Percentiles rank a stretch among this genome's conserved stretches.
These are phyloP conservation scores for Hyphopichia pseudoburtonii DNA, from an alignment of 1,139 yeast genomes.

Conservation along the genomic window DNA sequence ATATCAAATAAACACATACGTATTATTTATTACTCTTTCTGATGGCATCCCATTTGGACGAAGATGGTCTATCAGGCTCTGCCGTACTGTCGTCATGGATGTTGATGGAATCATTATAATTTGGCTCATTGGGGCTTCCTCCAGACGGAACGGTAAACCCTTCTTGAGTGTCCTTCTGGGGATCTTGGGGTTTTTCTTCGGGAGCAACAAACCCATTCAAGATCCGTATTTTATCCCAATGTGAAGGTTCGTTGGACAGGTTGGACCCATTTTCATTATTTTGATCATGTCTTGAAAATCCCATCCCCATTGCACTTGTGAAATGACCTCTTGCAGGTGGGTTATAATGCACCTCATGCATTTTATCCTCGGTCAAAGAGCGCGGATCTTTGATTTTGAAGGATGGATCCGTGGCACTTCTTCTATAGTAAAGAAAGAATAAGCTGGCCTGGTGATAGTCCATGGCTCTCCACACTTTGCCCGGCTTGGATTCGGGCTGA, in stretches of 20 bases:
- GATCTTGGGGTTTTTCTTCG: neutral
- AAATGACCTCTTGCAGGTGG: no score
- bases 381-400: slow-evolving; percentile 41
- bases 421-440: slow-evolving; percentile 36
- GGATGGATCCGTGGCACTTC: slow-evolving; percentile 34
- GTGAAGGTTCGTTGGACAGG: slow-evolving; percentile 11
- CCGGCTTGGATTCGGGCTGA: slow-evolving; percentile 14
- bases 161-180: neutral
- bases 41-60: slow-evolving; percentile 19
- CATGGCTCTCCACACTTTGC: slow-evolving; percentile 38
- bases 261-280: no score
- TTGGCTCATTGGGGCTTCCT: no score
- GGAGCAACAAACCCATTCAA: slow-evolving; percentile 26
- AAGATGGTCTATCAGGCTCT: no score
- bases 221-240: slow-evolving; percentile 34
- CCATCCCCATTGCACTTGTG: no score
- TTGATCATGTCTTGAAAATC: no score
- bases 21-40: slow-evolving; percentile 7
- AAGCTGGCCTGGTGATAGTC: slow-evolving; percentile 37
- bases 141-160: neutral
- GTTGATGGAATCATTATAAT: no score
- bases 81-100: no score
- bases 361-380: slow-evolving; percentile 20
- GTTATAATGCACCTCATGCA: slow-evolving; percentile 29
- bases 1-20: no score